Evolutionary conservation across 352 stramenopile genomes (phyloP).

Genomic region (Aphanomyces astaci): DNA sequence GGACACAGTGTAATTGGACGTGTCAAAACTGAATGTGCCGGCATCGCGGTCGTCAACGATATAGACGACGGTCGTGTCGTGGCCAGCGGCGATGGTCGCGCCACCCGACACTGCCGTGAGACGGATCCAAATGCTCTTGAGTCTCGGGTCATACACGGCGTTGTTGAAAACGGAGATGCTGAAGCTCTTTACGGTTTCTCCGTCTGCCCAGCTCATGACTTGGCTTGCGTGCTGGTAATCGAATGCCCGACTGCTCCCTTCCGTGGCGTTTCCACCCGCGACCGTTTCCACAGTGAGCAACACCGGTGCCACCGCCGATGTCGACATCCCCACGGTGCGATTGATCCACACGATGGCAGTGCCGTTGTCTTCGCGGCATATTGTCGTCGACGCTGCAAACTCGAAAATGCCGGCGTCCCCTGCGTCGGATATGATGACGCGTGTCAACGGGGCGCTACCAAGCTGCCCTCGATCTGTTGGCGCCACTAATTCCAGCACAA

Average conservation of each 20-base stretch:
- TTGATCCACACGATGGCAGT: slow-evolving; percentile 48
- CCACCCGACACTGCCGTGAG: slow-evolving; percentile 45
- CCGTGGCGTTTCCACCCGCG: slow-evolving; percentile 47
- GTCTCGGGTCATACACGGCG: slow-evolving; percentile 40
- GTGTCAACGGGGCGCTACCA: slow-evolving; percentile 28
- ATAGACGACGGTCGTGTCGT: slow-evolving; percentile 49
- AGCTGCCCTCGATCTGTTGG: slow-evolving; percentile 33
- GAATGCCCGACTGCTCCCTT: slow-evolving; percentile 52
- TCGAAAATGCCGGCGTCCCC: slow-evolving; percentile 55
- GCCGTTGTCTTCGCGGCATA: slow-evolving; percentile 58
- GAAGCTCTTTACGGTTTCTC: slow-evolving; percentile 46
- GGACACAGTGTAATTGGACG: slow-evolving; percentile 48
- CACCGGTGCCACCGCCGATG: slow-evolving; percentile 52
- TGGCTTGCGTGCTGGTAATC: slow-evolving; percentile 48
- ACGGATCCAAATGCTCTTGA: slow-evolving; percentile 43
- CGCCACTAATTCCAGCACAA: slow-evolving; percentile 35
- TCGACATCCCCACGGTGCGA: slow-evolving; percentile 41
- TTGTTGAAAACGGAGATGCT: slow-evolving; percentile 68
- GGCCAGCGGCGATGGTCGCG: slow-evolving; percentile 37
- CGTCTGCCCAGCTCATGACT: slow-evolving; percentile 45
- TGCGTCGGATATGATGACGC: slow-evolving; percentile 51
- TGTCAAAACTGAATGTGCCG: slow-evolving; percentile 52
- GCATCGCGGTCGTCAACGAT: slow-evolving; percentile 69
- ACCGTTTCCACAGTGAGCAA: slow-evolving; percentile 44
- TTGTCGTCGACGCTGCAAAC: slow-evolving; percentile 43